phyloP scores from a whole-genome alignment of 305 asterid species.

The Fraxinus ornus region DNA sequence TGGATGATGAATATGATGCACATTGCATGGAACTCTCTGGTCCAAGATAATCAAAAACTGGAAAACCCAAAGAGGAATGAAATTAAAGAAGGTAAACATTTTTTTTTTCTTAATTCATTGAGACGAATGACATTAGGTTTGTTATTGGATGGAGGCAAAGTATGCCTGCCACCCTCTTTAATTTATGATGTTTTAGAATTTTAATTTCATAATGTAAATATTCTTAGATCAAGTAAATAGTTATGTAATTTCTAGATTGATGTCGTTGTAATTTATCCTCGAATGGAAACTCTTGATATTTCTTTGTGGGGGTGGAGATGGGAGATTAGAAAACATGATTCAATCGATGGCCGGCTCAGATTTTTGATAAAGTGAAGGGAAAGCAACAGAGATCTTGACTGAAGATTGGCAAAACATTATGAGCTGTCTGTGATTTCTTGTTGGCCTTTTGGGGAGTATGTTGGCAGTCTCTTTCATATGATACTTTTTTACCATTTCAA shows the following conservation, averaged over 20 bases:
- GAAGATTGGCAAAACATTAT: not conserved
- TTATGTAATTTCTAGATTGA: not conserved
- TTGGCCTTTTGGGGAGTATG: not conserved
- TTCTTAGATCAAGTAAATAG: not conserved
- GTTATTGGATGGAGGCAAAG: constrained; percentile 12
- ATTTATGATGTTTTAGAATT: constrained; percentile 7
- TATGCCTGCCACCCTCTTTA: not conserved
- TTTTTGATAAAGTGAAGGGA: not conserved
- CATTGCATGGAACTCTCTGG: constrained; percentile 97
- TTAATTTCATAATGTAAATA: constrained; percentile 27
- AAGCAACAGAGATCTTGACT: not conserved
- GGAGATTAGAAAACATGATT: not conserved
- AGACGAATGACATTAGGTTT: constrained; percentile 14
- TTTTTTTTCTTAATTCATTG: constrained; percentile 20
- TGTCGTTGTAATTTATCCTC: not conserved
- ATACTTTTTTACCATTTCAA: not conserved
- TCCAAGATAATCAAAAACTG: constrained; percentile 53
- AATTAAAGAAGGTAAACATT: not conserved
- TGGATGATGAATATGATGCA: constrained; percentile 78
- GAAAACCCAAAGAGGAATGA: constrained; percentile 15
- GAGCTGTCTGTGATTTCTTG: not conserved
- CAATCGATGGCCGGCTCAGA: not conserved
- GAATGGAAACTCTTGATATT: not conserved
- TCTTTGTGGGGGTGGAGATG: not conserved
- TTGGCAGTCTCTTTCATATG: not conserved